phyloP scores from a whole-genome alignment of 2,329 filamentous ascomycete species.

The Cladosporium velox region DNA sequence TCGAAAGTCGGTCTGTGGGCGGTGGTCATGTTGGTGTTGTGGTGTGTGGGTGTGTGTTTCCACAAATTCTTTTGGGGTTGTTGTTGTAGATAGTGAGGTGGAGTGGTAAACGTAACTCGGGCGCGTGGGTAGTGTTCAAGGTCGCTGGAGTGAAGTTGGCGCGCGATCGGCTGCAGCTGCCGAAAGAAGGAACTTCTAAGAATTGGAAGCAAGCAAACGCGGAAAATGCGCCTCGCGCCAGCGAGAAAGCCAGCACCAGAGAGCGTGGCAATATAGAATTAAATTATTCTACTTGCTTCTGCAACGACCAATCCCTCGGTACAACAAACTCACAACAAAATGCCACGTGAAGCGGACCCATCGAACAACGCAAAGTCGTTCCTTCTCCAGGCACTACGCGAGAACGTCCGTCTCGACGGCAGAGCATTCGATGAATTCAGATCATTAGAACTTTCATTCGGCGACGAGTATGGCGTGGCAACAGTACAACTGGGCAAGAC shows the following conservation, averaged over 20 bases:
- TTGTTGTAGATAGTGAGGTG: not conserved
- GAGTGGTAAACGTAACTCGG: not conserved
- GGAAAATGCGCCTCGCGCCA: constrained; percentile 11
- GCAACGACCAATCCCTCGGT: not conserved
- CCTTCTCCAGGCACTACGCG: constrained; percentile 75
- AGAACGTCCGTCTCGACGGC: constrained; percentile 81
- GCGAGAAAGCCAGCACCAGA: constrained; percentile 6
- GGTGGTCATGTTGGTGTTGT: constrained; percentile 46
- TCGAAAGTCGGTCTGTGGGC: constrained; percentile 91
- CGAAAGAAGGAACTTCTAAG: constrained; percentile 8
- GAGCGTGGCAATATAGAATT: not conserved
- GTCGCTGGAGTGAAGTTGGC: constrained; percentile 1
- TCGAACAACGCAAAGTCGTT: constrained; percentile 88
- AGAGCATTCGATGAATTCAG: constrained; percentile 80
- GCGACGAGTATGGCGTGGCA: constrained; percentile 86
- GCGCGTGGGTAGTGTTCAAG: not conserved
- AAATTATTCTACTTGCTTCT: not conserved
- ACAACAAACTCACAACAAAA: constrained; percentile 45
- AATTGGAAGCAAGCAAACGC: constrained; percentile 8
- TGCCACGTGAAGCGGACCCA: constrained; percentile 91
- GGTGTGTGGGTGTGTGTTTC: not conserved
- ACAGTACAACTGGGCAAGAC: constrained; percentile 90
- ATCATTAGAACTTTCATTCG: constrained; percentile 75
- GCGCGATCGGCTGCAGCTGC: constrained; percentile 4
- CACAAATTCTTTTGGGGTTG: too few relatives aligned